These are phyloP conservation scores for Calonectria montana DNA, from an alignment of 2,329 filamentous ascomycete species.

Conservation along the genomic window DNA sequence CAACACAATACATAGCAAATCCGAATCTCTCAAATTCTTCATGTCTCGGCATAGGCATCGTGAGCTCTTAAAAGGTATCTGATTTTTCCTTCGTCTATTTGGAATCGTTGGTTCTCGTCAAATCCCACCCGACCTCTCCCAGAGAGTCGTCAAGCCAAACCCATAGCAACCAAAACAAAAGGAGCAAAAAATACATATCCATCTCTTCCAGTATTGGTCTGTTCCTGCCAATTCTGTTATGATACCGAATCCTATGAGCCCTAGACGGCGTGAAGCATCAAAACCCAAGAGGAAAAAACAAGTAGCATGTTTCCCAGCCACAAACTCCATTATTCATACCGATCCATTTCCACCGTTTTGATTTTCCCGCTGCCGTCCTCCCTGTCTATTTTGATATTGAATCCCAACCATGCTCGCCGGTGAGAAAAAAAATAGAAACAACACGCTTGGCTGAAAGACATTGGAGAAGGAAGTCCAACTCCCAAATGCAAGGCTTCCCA, in stretches of 20 bases:
- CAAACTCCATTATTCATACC: constrained; percentile 5
- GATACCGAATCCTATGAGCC: background rate
- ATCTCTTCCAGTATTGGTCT: constrained; percentile 3
- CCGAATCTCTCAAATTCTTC: background rate
- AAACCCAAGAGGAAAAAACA: background rate
- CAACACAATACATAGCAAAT: background rate
- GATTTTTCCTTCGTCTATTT: constrained; percentile 17
- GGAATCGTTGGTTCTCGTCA: background rate
- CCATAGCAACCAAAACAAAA: background rate
- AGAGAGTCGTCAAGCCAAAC: background rate
- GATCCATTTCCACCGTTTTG: constrained; percentile 15
- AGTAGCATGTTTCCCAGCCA: background rate
- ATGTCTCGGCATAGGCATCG: background rate
- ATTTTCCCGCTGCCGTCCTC: constrained; percentile 13
- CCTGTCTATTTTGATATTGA: constrained; percentile 28
- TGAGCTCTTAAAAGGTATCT: background rate
- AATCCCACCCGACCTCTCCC: background rate
- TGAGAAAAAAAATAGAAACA: constrained; percentile 6
- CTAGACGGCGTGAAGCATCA: background rate
- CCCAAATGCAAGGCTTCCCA: constrained; percentile 1
- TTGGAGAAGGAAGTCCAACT: background rate
- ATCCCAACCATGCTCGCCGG: constrained; percentile 16
- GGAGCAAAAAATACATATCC: background rate
- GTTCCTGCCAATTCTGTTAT: constrained; percentile 1
- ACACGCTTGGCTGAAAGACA: constrained; percentile 10